Base-by-base conservation (phyloP, 805 yeast species). In the Nakazawaea wickerhamii region DNA sequence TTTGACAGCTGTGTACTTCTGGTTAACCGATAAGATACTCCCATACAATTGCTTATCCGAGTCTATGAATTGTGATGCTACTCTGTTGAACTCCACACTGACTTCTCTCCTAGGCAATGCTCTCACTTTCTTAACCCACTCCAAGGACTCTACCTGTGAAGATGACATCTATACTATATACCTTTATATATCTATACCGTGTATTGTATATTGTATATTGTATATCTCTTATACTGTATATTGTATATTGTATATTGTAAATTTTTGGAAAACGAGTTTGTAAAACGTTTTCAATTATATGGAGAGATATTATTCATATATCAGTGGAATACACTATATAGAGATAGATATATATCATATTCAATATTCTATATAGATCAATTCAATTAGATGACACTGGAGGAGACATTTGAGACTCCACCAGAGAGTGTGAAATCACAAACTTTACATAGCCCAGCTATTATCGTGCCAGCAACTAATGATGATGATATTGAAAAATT, bases 81-180 rank as follows among this genome's bases (percentile, higher is more conserved):
- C 37, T 4, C 31, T 32, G n/a, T 17, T 14, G 28, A 30, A 35
- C 36, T 30, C 40, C 3, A 11, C 11, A 3, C 20, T 5, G 4
- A 41, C 38, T 15, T 41, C 44, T 5, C 15, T 21, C 7, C 32
- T 36, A 9, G 44, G 44, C 10, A 41, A 14, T 6, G 36, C 32
- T 13, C 44, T 31, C 15, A 41, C 27, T 22, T 30, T 36, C 22
- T 25, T 35, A 3, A 36, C 40, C 44, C 44, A 41, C n/a, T 14
- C 25, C 25, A 36, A 19, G 3, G 40, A 28, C 26, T 36, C 40
- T n/a, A 9, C 13, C 27, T n/a, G n/a, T n/a, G n/a, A n/a, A n/a
- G n/a, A n/a, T n/a, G n/a, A n/a, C n/a, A n/a, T n/a, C n/a, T n/a
- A n/a, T n/a, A n/a, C n/a, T n/a, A n/a, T n/a, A n/a, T n/a, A n/a